phyloP scores from a whole-genome alignment of 2,329 filamentous ascomycete genomes.

The Fusarium poae region DNA sequence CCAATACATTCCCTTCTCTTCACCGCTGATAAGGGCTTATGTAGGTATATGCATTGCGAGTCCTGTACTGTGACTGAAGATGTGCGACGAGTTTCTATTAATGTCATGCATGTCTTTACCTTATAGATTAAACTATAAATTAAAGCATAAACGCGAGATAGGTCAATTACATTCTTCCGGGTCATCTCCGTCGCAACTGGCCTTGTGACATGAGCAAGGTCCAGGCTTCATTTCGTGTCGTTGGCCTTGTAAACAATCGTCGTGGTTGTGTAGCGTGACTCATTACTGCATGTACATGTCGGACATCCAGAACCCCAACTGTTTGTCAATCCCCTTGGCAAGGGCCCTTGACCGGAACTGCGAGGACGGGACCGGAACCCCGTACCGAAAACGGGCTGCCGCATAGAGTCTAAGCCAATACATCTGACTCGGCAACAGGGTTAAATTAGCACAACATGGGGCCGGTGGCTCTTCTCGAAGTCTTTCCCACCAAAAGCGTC shows the following conservation, averaged over 20 bases:
- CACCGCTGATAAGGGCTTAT: slow-evolving; percentile 36
- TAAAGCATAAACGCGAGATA: slow-evolving; percentile 19
- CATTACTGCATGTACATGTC: slow-evolving; percentile 22
- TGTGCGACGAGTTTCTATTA: slow-evolving; percentile 29
- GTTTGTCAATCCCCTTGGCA: slow-evolving; percentile 24
- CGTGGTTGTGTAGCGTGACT: slow-evolving; percentile 36
- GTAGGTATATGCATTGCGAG: slow-evolving; percentile 6
- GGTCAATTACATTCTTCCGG: slow-evolving; percentile 19
- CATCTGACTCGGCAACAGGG: slow-evolving; percentile 48
- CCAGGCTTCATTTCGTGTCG: slow-evolving; percentile 19
- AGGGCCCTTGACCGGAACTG: slow-evolving; percentile 27
- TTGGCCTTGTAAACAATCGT: slow-evolving; percentile 11
- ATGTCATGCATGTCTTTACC: slow-evolving; percentile 20
- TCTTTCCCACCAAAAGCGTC: slow-evolving; percentile 39
- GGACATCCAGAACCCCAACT: slow-evolving; percentile 23
- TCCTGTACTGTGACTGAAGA: background rate
- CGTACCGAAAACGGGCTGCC: slow-evolving; percentile 38
- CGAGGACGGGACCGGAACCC: slow-evolving; percentile 31
- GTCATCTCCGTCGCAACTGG: slow-evolving; percentile 33
- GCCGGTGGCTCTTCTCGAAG: slow-evolving; percentile 38
- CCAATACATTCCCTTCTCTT: slow-evolving; percentile 8
- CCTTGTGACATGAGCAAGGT: slow-evolving; percentile 4
- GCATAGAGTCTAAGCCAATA: slow-evolving; percentile 39
- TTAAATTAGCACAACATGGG: slow-evolving; percentile 45
- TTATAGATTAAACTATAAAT: slow-evolving; percentile 23